phyloP scores from a whole-genome alignment of 306 rosid genomes.

The Medicago lupulina region DNA sequence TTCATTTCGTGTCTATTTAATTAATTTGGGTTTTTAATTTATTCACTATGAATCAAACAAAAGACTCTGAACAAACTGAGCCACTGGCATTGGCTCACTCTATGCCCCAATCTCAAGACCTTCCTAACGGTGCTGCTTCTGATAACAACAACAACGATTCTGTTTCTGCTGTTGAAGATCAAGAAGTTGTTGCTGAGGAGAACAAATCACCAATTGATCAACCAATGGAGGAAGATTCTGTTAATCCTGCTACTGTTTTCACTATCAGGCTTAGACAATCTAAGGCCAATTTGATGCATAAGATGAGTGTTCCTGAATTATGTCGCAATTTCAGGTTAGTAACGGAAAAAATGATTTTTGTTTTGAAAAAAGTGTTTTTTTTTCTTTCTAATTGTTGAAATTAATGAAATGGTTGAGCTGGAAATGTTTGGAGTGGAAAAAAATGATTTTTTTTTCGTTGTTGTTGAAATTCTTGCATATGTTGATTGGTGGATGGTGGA shows the following conservation, averaged over 20 bases:
- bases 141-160: slow-evolving; percentile 57
- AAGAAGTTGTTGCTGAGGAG: slow-evolving; percentile 41
- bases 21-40: slow-evolving; percentile 50
- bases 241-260: slow-evolving; percentile 75
- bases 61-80: slow-evolving; percentile 71
- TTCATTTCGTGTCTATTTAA: slow-evolving; percentile 50
- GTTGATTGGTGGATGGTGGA: neutral
- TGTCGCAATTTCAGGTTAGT: slow-evolving; percentile 94
- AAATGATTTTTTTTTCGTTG: neutral
- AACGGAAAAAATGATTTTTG: too few relatives aligned
- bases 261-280: slow-evolving; percentile 85
- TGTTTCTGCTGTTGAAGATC: slow-evolving; percentile 44
- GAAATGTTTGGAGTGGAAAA: slow-evolving; percentile 1
- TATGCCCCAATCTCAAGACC: slow-evolving; percentile 38
- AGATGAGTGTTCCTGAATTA: slow-evolving; percentile 97
- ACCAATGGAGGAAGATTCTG: slow-evolving; percentile 83
- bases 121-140: slow-evolving; percentile 35
- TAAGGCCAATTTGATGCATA: slow-evolving; percentile 75
- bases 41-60: slow-evolving; percentile 70
- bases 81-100: slow-evolving; percentile 59
- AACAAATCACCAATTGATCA: slow-evolving; percentile 47
- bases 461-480: neutral
- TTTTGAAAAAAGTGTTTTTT: neutral
- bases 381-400: neutral
- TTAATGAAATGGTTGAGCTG: neutral